Conservation (phyloP, 2,329 filamentous ascomycete genomes). For the Diaporthe sp. region DNA sequence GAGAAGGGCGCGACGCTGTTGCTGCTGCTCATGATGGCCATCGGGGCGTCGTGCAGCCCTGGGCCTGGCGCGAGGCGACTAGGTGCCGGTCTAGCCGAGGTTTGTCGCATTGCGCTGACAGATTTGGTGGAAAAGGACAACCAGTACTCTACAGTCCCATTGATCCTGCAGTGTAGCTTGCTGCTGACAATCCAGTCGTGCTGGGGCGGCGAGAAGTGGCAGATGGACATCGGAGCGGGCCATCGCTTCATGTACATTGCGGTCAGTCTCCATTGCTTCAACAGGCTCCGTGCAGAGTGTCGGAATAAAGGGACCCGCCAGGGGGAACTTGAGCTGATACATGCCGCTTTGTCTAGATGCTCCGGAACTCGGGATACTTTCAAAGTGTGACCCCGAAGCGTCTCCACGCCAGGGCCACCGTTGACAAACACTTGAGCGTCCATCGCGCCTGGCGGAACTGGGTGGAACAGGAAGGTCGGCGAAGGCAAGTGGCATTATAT, state of each 20-base stretch:
- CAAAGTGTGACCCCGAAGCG: not conserved
- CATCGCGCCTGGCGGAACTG: not conserved
- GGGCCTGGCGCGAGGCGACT: not conserved
- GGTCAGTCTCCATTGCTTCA: not conserved
- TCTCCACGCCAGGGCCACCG: not conserved
- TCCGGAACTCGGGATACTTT: not conserved
- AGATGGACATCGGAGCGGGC: slow-evolving; percentile 2
- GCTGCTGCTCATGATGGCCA: slow-evolving; percentile 13
- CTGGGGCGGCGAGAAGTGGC: slow-evolving; percentile 1
- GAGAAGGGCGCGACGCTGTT: not conserved
- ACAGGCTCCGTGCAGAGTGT: not conserved
- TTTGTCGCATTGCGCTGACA: slow-evolving; percentile 2
- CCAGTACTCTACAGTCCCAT: not conserved
- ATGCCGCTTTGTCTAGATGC: not conserved
- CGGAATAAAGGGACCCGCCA: not conserved
- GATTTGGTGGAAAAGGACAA: slow-evolving; percentile 11
- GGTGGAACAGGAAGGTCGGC: not conserved
- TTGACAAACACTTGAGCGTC: not conserved
- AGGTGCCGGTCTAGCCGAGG: not conserved
- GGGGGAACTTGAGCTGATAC: not conserved
- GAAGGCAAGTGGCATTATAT: not conserved
- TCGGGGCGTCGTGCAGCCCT: not conserved
- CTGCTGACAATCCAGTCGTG: not conserved
- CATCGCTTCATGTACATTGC: slow-evolving; percentile 1
- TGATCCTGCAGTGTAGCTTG: not conserved